Base-by-base conservation (phyloP, 2,329 filamentous ascomycete genomes). In the Trichophyton schoenleinii region DNA sequence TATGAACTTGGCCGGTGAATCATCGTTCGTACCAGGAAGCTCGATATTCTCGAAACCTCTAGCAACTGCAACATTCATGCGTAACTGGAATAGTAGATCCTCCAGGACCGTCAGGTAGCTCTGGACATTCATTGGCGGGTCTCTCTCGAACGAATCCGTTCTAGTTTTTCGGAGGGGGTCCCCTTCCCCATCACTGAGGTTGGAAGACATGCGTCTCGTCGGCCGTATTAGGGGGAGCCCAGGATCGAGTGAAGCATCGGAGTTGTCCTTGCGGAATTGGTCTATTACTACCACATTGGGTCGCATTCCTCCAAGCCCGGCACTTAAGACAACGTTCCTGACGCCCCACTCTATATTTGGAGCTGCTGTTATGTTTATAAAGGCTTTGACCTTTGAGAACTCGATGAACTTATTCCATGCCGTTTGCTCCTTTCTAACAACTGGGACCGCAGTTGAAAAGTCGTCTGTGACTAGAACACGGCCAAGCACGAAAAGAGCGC, bases 341-440 rank as follows among this genome's bases (percentile, higher is more conserved):
- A 89, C 83, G 0, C 90, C 90, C 90, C 90, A 95, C 68, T 88
- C 90, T 34, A 91, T 83, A 2, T 84, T 83, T 0, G 90, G 90
- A 0, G 89, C 89, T 71, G 95, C 88, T 13, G 88, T 85, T 59
- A 95, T 83, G 67, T 95, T 91, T 11, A 95, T 86, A 70, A 95
- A 95, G 0, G 90, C 90, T 72, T 95, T 95, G 70, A 95, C 90
- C 67, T 83, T 86, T 0, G 88, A 90, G 65, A 85, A 90, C 67
- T 95, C 89, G 55, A 95, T 92, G 65, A 91, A 91, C 67, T 87
- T 90, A 28, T 87, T 87, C 90, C 90, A 94, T 0, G 88, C 84
- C 11, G 83, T 82, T 70, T 95, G 89, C 69, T 95, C 89, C 20
- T 87, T 79, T 64, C 88, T 87, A 2, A 88, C 89, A 72, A 95